Evolutionary conservation across 2,329 filamentous ascomycete species (phyloP), one percentile per base, ranked within the genome.

Genomic region (Phaeophleospora eucalypticola): DNA sequence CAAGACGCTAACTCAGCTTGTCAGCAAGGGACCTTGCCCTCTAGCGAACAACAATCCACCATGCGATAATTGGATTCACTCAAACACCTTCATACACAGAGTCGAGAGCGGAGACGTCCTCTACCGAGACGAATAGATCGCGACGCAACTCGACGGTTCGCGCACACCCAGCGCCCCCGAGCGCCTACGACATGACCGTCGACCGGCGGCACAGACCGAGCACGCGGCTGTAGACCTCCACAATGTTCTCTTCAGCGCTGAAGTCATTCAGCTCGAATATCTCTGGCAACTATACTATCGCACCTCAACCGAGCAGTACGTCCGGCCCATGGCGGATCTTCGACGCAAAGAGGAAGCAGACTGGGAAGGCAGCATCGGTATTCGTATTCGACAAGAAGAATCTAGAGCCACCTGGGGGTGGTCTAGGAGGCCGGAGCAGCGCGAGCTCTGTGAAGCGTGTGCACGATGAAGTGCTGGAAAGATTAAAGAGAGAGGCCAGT

Each of bases 311-410:
- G 9, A 84, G 82, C n/a, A 86, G 89, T 42, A 82, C 82, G 43
- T 87, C 90, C 14, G 93, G 93, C 15, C 88, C 90, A 48, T 98
- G 93, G 93, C 95, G 89, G 73, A 93, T 98, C 62, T 91, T 91
- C 77, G 90, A 96, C 72, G 90, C 87, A 49, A 97, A 95, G 75
- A 94, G 94, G 73, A 97, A 96, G 71, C 89, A 86, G 21, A 95
- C 89, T 0, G 88, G 87, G 57, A 95, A 93, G 67, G 69, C 84
- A 6, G 93, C 85, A 45, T 96, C 90, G 14, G 83, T 97, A 57
- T 98, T 97, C 62, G 83, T 97, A 56, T 96, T 97, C 66, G 93
- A 98, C 57, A 84, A 83, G 65, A 95, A 94, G 70, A 81, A 82
- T 1, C 74, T 98, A 45, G 90, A 96, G 48, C 73, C 81, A 8